A percentile compares a stretch with the other conserved stretches of the same genome.
Evolutionary conservation across 2,329 filamentous ascomycete species (phyloP).

Genomic region (Diaporthe sp.): DNA sequence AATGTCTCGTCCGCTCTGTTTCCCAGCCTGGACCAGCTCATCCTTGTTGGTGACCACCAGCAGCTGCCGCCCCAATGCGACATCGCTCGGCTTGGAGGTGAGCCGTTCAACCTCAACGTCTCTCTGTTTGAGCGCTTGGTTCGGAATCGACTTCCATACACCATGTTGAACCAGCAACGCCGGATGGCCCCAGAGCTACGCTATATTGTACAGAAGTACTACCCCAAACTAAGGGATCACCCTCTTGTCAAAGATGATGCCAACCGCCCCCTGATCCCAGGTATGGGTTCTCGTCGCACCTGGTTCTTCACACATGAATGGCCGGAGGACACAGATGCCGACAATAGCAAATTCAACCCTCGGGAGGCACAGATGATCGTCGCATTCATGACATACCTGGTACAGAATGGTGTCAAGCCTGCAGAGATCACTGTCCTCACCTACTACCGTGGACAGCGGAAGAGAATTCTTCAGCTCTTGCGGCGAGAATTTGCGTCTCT

Average conservation of each 20-base stretch:
- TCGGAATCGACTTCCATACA: conserved; percentile 73
- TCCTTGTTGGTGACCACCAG: conserved; percentile 82
- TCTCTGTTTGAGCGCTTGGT: conserved; percentile 87
- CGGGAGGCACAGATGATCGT: conserved; percentile 84
- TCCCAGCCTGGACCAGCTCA: conserved; percentile 65
- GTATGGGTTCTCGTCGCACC: conserved; percentile 54
- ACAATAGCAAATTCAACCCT: conserved; percentile 77
- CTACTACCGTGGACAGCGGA: conserved; percentile 89
- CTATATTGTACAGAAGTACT: conserved; percentile 62
- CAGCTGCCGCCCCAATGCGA: conserved; percentile 81
- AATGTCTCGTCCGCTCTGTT: conserved; percentile 67
- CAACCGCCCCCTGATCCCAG: conserved; percentile 58
- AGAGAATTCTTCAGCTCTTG: conserved; percentile 69
- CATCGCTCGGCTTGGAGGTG: conserved; percentile 68
- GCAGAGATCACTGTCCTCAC: conserved; percentile 83
- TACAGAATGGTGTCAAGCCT: conserved; percentile 73
- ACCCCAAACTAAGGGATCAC: conserved; percentile 61
- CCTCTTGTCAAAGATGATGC: conserved; percentile 52
- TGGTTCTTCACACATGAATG: conserved; percentile 68
- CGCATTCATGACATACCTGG: conserved; percentile 79
- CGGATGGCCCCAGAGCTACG: conserved; percentile 65
- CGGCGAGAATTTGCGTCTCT: conserved; percentile 49
- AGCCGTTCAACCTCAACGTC: conserved; percentile 77
- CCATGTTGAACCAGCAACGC: conserved; percentile 77
- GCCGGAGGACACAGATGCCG: conserved; percentile 73